phyloP scores from a whole-genome alignment of 23 red algal species.

The Gracilaria caudata region DNA sequence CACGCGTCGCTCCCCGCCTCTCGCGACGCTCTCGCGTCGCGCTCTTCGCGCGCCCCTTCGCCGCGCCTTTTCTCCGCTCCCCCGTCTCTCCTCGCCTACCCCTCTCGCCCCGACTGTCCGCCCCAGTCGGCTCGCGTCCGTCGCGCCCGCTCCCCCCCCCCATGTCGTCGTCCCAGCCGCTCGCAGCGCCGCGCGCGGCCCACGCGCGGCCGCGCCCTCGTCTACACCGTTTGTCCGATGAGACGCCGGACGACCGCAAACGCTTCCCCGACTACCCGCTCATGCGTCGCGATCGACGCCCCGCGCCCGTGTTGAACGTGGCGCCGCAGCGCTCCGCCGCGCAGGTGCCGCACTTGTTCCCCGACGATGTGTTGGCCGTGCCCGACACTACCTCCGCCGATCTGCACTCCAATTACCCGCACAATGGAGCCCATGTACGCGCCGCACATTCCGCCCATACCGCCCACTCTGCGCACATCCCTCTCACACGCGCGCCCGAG shows the following conservation, averaged over 20 bases:
- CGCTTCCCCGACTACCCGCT: slow-evolving; percentile 25
- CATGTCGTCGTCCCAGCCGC: not conserved
- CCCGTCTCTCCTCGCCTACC: not conserved
- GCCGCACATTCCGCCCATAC: not conserved
- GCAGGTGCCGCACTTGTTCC: not conserved
- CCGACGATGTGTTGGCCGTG: slow-evolving; percentile 1
- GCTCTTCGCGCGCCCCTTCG: not conserved
- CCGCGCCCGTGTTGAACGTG: not conserved
- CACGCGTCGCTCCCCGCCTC: not conserved
- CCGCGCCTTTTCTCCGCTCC: not conserved
- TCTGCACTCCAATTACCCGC: slow-evolving; percentile 10
- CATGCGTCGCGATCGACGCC: slow-evolving; percentile 28
- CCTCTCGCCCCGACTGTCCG: not conserved
- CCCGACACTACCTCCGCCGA: slow-evolving; percentile 7
- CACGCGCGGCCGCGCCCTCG: not conserved
- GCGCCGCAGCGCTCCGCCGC: not conserved
- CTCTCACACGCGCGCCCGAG: not conserved
- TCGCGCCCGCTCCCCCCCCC: not conserved
- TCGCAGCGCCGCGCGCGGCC: not conserved
- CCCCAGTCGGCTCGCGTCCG: too few species aligned
- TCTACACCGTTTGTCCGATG: slow-evolving; percentile 5
- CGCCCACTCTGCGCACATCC: not conserved
- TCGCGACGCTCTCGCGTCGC: not conserved
- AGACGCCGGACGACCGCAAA: slow-evolving; percentile 18
- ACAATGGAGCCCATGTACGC: not conserved